phyloP scores from a whole-genome alignment of 345 rosid genomes.

The Dipteronia sinensis region DNA sequence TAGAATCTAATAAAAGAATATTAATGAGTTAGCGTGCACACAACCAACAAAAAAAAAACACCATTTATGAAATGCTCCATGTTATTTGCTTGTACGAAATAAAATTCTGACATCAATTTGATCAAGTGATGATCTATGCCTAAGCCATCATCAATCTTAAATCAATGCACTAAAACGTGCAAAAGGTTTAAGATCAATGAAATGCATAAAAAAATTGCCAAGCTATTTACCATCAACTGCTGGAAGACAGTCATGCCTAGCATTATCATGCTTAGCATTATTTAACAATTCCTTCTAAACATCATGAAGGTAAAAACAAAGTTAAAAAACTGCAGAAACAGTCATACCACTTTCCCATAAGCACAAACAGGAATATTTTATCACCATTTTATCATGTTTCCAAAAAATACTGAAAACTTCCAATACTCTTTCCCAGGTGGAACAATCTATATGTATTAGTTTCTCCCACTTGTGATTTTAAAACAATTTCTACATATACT shows the following conservation, averaged over 20 bases:
- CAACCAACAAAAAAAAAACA: not conserved
- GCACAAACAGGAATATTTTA: not conserved
- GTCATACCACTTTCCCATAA: not conserved
- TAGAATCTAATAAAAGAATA: not conserved
- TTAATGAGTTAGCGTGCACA: not conserved
- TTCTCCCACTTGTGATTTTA: slow-evolving; percentile 1
- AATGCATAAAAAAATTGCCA: not conserved
- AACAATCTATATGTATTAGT: not conserved
- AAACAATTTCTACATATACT: not conserved
- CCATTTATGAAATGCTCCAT: slow-evolving; percentile 1
- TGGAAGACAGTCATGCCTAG: not conserved
- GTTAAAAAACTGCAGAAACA: not conserved
- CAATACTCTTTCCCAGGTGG: not conserved
- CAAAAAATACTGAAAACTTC: not conserved
- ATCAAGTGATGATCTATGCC: not conserved
- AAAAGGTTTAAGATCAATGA: not conserved
- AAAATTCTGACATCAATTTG: not conserved
- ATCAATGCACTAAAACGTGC: not conserved
- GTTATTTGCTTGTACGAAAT: not conserved
- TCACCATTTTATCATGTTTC: not conserved
- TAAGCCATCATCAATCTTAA: not conserved
- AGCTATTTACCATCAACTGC: slow-evolving; percentile 1
- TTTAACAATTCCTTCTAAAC: not conserved
- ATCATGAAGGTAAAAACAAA: not conserved
- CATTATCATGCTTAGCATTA: too few species aligned